Evolutionary conservation across 2,329 filamentous ascomycete genomes (phyloP), one percentile per base, ranked within the genome.

Genomic region (Xylogone sp.): DNA sequence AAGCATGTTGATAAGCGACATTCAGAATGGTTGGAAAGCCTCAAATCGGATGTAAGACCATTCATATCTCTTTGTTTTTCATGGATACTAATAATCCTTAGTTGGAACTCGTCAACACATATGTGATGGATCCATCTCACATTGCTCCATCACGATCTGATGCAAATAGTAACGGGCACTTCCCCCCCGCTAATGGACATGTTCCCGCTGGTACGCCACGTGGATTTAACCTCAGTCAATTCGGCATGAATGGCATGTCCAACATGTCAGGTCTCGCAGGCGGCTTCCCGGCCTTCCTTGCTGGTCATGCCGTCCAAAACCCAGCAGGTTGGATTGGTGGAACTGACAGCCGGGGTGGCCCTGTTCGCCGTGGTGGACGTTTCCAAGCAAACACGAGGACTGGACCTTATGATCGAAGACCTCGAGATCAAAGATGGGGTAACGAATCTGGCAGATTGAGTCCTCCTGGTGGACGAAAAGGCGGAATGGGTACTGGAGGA

Each of bases 1-100:
- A 99, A 99, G 76, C 94, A 99, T 64, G 86, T 97, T 16, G 93
- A 97, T 71, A 99, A 99, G 74, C 85, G 95, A 52, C 94, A 99
- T 68, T 69, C 81, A 0, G 93, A 97, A 49, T 99, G 92, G 88
- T 79, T 88, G 43, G 86, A 92, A 29, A 81, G 75, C 49, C 74
- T 97, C 58, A 87, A 86, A 68, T 84, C 87, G 66, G 93, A 97
- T 74, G 92, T 96, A 77, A 76, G 84, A 76, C 31, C 4, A 39
- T 18, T 5, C 34, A 10, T 29, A 5, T 20, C 20, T 24, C 3
- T 20, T 42, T 20, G 8, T 8, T 43, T 20, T 27, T n/a, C 34
- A 39, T 16, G 13, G n/a, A 39, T 42, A 52, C 71, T 77, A 66
- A 77, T 58, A 18, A 21, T 51, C 27, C 42, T 29, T 63, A 96